These are phyloP conservation scores for Lachancea mirantina DNA, from an alignment of 805 yeast genomes.

Conservation along the genomic window DNA sequence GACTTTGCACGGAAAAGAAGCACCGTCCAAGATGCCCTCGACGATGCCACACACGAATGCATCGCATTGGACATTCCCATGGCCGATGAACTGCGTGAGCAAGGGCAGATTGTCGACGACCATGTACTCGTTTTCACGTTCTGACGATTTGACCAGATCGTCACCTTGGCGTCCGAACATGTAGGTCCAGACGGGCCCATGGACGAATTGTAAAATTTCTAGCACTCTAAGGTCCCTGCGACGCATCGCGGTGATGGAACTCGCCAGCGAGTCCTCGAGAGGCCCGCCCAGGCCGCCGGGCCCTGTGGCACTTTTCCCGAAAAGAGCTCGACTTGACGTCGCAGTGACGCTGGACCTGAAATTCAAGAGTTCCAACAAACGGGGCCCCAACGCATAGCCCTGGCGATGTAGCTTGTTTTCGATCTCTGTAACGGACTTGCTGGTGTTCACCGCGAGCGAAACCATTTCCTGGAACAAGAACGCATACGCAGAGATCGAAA, in stretches of 20 bases:
- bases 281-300: neutral
- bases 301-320: constrained; percentile 1
- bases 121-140: constrained; percentile 64
- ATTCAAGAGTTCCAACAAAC: constrained; percentile 52
- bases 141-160: constrained; percentile 67
- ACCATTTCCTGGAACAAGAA: constrained; percentile 68
- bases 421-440: constrained; percentile 59
- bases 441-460: constrained; percentile 49
- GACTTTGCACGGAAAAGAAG: constrained; percentile 66
- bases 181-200: constrained; percentile 65
- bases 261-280: constrained; percentile 18
- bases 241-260: constrained; percentile 21
- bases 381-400: constrained; percentile 71
- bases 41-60: constrained; percentile 83
- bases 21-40: constrained; percentile 69
- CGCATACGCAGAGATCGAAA: constrained; percentile 60
- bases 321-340: constrained; percentile 4
- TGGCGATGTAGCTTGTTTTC: constrained; percentile 56
- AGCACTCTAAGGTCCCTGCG: constrained; percentile 57
- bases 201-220: constrained; percentile 65
- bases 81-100: constrained; percentile 60
- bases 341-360: constrained; percentile 26
- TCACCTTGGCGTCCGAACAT: constrained; percentile 73
- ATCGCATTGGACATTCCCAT: constrained; percentile 71
- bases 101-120: constrained; percentile 70